Evolutionary conservation across 768 basidiomycete genomes (phyloP), one percentile per base, ranked within the genome.

Genomic region (Tulasnella sp.): DNA sequence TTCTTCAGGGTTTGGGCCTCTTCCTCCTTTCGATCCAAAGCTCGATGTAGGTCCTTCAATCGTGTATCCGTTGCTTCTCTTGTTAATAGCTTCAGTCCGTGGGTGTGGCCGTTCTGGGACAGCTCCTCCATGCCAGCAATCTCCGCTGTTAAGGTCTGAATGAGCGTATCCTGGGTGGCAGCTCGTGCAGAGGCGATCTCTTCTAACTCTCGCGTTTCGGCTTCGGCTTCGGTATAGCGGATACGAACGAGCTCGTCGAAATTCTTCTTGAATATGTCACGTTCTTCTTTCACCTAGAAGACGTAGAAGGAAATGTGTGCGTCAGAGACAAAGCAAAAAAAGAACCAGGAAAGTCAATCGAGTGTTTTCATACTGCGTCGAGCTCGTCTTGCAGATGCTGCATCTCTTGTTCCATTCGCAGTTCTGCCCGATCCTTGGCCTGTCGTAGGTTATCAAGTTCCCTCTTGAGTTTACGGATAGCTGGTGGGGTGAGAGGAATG

Each of bases 1-100:
- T 51, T 50, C 56, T 34, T 52, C 53, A 84, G 67, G 24, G 76
- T 72, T 2, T 66, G 62, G 25, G 84, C 80, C 46, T 72, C 70
- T 31, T 72, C 67, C 25, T 80, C 77, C 62, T 76, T 78, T 24
- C 73, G 70, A 9, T 67, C 68, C 3, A 83, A 68, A 17, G 68
- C 38, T 29, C 63, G 65, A 48, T 79, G 75, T 49, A 72, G 76
- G 41, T 75, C 73, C 53, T 76, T 75, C 43, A 79, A 63, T 70
- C 88, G 85, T 55, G 80, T 80, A 59, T 88, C 81, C 4, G 82
- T 85, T 2, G 79, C 79, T 60, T 87, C 85, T 56, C 85, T 79
- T 8, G 85, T 85, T 11, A 91, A 70, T 49, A 91, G 76, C 63
- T 85, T 80, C 29, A 84, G 73, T 3, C 79, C 75, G 2, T 77